Percentiles rank a stretch among this genome's conserved stretches.
Evolutionary conservation across 2,329 filamentous ascomycete species (phyloP).

Genomic region (Penicillium sp.): DNA sequence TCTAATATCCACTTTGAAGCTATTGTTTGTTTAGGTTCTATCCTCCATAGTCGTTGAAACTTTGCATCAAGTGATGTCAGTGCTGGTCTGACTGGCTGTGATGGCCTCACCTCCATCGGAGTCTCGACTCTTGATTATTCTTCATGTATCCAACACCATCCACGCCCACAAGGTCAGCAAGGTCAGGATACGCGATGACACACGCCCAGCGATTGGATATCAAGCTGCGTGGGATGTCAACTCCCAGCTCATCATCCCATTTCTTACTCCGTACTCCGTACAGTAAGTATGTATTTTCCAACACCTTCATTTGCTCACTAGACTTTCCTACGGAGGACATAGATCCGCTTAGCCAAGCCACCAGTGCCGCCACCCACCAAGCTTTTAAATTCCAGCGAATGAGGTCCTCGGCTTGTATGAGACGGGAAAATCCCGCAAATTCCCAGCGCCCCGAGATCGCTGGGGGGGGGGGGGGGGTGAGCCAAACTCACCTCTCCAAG

Average conservation of each 20-base stretch:
- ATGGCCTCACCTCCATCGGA: neutral
- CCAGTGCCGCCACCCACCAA: slow-evolving; percentile 7
- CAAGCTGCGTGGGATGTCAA: slow-evolving; percentile 4
- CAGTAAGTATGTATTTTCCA: too few species aligned
- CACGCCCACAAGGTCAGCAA: neutral
- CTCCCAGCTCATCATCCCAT: neutral
- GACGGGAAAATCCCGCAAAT: slow-evolving; percentile 22
- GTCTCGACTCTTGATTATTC: neutral
- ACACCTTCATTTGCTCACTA: neutral
- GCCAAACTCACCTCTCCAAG: neutral
- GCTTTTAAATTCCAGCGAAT: slow-evolving; percentile 19
- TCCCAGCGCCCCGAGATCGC: slow-evolving; percentile 5
- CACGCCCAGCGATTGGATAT: neutral
- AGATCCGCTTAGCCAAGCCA: slow-evolving; percentile 19
- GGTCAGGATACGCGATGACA: neutral
- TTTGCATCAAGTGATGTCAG: neutral
- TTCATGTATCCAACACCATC: neutral
- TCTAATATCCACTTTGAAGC: neutral
- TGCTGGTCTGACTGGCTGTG: neutral
- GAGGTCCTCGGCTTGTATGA: slow-evolving; percentile 20
- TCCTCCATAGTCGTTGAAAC: neutral
- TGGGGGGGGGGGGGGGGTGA: too few species aligned
- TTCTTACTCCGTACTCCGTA: too few species aligned
- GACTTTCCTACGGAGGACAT: neutral
- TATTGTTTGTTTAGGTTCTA: neutral